These are phyloP conservation scores for Penicillium macrosclerotiorum DNA, from an alignment of 495 filamentous ascomycete genomes.

Conservation along the genomic window DNA sequence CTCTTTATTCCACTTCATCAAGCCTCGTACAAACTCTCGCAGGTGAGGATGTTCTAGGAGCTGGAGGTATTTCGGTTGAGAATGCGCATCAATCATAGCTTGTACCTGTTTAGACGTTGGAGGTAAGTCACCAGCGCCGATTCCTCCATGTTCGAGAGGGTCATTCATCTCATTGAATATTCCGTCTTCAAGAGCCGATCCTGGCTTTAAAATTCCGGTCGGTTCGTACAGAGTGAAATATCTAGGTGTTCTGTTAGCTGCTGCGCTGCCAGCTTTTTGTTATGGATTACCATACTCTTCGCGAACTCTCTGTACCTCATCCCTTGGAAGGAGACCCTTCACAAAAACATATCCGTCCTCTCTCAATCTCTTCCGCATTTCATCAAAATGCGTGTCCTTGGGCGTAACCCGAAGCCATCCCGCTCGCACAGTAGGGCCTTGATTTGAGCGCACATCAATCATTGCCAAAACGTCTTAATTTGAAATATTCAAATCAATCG, in stretches of 20 bases:
- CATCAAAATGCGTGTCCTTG: neutral
- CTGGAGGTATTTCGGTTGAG: neutral
- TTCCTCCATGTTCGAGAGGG: neutral
- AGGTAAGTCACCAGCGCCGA: neutral
- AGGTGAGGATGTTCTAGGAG: no score
- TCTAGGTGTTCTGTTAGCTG: neutral
- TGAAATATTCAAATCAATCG: neutral
- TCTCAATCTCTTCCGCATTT: neutral
- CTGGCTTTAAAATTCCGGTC: neutral
- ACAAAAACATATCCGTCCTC: no score
- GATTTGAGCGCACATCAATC: constrained; percentile 1
- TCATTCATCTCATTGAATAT: neutral
- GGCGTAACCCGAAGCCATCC: neutral
- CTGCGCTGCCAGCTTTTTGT: neutral
- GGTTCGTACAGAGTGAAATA: neutral
- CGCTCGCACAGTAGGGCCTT: neutral
- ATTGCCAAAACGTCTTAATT: no score
- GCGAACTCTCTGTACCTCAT: neutral
- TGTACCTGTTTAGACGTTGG: neutral
- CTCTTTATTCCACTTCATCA: neutral
- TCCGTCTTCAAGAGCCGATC: neutral
- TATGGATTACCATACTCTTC: neutral
- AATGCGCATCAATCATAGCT: constrained; percentile 1
- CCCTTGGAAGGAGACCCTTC: no score
- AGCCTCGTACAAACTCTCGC: neutral